Percentiles rank a stretch among this genome's conserved stretches.
Evolutionary conservation across 2,329 filamentous ascomycete genomes (phyloP).

Genomic region (Talaromyces atroroseus): DNA sequence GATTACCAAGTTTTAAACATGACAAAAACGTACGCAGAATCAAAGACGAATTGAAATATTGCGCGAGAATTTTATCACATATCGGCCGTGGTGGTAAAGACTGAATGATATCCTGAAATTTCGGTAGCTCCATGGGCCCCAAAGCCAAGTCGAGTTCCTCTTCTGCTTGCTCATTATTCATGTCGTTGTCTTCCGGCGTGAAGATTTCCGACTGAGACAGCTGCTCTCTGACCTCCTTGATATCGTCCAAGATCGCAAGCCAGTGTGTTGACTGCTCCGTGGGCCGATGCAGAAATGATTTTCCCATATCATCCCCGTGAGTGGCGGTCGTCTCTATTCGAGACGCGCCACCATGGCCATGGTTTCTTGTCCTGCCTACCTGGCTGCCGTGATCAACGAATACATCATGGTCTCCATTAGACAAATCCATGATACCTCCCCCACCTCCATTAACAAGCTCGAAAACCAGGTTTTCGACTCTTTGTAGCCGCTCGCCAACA

Average conservation of each 20-base stretch:
- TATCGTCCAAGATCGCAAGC: conserved; percentile 13
- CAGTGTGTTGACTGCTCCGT: conserved; percentile 1
- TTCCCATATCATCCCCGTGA: neutral
- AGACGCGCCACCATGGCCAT: neutral
- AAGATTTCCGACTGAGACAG: conserved; percentile 10
- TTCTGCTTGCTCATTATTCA: conserved; percentile 2
- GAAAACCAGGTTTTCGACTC: conserved; percentile 13
- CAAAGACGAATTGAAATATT: conserved; percentile 10
- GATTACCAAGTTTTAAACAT: neutral
- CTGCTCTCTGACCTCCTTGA: conserved; percentile 14
- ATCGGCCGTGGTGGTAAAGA: conserved; percentile 10
- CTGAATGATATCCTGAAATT: conserved; percentile 8
- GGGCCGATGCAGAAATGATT: neutral
- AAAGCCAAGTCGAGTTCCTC: conserved; percentile 12
- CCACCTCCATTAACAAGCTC: conserved; percentile 1
- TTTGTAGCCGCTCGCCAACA: conserved; percentile 52
- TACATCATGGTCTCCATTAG: neutral
- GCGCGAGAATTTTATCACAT: conserved; percentile 10
- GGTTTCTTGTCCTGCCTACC: neutral
- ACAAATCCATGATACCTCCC: neutral
- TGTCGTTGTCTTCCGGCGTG: neutral
- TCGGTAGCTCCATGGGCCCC: conserved; percentile 1
- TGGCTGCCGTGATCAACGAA: neutral
- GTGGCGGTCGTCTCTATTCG: neutral
- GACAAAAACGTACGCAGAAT: conserved; percentile 7